Evolutionary conservation across 2,329 filamentous ascomycete species (phyloP), one percentile per base, ranked within the genome.

Genomic region (Colletotrichum tofieldiae): DNA sequence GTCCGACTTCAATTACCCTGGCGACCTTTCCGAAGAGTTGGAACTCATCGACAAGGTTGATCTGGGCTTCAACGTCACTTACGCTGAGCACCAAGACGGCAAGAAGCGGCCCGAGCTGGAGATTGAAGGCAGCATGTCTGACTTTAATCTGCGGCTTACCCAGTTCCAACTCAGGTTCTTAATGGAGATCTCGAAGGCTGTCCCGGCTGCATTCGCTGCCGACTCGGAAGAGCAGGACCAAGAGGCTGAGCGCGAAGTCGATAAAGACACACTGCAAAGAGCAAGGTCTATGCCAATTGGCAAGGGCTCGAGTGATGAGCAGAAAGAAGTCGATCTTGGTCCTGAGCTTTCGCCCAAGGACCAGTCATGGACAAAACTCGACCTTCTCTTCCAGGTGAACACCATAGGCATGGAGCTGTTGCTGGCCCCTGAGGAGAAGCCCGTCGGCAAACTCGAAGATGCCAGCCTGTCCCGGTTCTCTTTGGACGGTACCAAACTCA

Each of bases 31-130:
- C 0, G 96, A 99, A 81, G 95, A 98, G 80, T 86, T 99, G 9
- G 94, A 99, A 80, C 93, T 99, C 85, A 98, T 99, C 76, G 95
- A 99, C 78, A 95, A 98, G 77, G 95, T 99, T 16, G 96, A 99
- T 79, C 86, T 99, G 32, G 94, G 93, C 59, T 98, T 99, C 83
- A 94, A 93, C 73, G 92, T 99, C 75, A 97, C 93, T 2, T 96
- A 98, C 81, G 90, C 95, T 0, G 96, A 98, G 79, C 96, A 99
- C 79, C 91, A 90, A 76, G 82, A 89, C 41, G 93, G 93, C 18
- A 86, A 89, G 65, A 92, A 96, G 78, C 90, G 96, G 49, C 96
- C 96, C 0, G 96, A 99, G 78, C 92, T 95, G 61, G 96, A 98
- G 82, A 92, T 99, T 26, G 92, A 96, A 80, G 95, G 96, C 4